Base-by-base conservation (phyloP, 176 grass and related monocot genomes). In the Phoenix roebelenii region DNA sequence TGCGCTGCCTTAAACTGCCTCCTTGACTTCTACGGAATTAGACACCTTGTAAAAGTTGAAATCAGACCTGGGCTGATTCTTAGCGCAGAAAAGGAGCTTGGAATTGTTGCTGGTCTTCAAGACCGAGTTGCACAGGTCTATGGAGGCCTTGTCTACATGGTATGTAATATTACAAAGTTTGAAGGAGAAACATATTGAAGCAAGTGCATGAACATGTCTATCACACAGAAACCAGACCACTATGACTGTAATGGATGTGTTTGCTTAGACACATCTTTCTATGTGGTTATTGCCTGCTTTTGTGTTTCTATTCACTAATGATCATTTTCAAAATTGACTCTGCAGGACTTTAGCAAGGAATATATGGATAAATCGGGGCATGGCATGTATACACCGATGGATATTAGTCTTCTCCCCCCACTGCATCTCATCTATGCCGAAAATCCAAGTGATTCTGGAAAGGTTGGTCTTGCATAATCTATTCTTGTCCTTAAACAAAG, bases 371-470 rank as follows among this genome's bases (percentile, higher is more conserved):
- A 66, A 18, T 18, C 87, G 65, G 86, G 83, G 5, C 83, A 96
- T 74, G 91, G 86, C 17, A 26, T 84, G 22, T 96, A 96, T 67
- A 69, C 15, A n/a, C 80, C 71, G 3, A 71, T 96, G 30, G 77
- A 88, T 50, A 25, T 80, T 0, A 71, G 58, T 67, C 65, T 90
- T 66, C 83, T 90, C 19, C 91, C 86, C 58, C 77, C 83, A 63
- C 69, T 96, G 0, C 76, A 77, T 69, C 75, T 96, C 30, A 96
- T 96, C 18, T 87, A 96, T 54, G 75, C 83, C 22, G 75, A 90
- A 48, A 96, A 96, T 65, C 86, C 91, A 30, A 90, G 86, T 5
- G 91, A 96, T 65, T 96, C 83, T 39, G 83, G 91, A 55, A 96
- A 96, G 91, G 91, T 96, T 67, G 20, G 73, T 68, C 18, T 57